Conservation (phyloP, 768 basidiomycete species). For the Calocera cornea region DNA sequence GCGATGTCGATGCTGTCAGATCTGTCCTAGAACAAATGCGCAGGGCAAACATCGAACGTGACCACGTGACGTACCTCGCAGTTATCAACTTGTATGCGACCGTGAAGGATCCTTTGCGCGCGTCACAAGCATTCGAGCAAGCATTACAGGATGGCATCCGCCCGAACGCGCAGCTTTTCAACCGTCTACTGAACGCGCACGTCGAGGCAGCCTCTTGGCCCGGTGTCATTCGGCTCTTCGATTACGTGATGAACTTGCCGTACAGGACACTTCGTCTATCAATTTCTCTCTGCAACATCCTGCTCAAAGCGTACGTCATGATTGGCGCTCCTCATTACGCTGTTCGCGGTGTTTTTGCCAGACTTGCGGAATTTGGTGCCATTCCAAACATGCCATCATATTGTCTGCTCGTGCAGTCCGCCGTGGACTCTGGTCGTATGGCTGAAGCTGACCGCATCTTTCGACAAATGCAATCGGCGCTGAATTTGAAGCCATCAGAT, state of each 20-base stretch:
- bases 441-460: conserved; percentile 52
- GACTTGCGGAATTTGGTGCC: conserved; percentile 35
- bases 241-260: conserved; percentile 34
- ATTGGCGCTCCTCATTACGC: conserved; percentile 61
- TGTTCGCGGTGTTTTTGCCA: conserved; percentile 47
- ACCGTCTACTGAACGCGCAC: conserved; percentile 67
- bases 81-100: conserved; percentile 53
- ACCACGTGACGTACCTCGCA: conserved; percentile 45
- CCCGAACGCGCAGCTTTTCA: conserved; percentile 53
- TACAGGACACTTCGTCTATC: conserved; percentile 25
- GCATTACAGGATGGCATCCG: conserved; percentile 47
- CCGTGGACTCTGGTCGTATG: conserved; percentile 60
- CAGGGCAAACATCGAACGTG: conserved; percentile 33
- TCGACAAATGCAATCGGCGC: conserved; percentile 46
- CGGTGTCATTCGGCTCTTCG: conserved; percentile 56
- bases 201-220: conserved; percentile 69
- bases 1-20: conserved; percentile 41
- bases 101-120: conserved; percentile 46
- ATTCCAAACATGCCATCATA: conserved; percentile 54
- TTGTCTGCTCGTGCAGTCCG: conserved; percentile 62
- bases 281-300: conserved; percentile 59
- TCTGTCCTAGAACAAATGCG: conserved; percentile 50
- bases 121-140: conserved; percentile 51
- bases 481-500: conserved; percentile 14
- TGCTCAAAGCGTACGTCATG: conserved; percentile 72